Evolutionary conservation across 2,329 filamentous ascomycete genomes (phyloP).

Genomic region (Akanthomyces dipterigenus): DNA sequence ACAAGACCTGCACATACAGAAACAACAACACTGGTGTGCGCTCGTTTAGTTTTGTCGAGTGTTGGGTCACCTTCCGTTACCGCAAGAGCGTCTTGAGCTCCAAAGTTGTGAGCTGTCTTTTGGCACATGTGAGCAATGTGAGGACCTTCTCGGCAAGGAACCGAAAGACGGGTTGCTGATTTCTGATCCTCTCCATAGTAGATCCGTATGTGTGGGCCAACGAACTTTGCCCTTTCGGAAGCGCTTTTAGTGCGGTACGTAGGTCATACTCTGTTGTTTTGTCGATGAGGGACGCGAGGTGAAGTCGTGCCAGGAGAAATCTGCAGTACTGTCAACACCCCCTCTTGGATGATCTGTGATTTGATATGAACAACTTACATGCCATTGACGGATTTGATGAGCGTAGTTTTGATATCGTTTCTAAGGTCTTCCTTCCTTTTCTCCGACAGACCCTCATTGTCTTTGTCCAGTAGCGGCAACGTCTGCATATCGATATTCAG

Average conservation of each 20-base stretch:
- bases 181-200: constrained; percentile 32
- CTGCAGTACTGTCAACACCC: neutral
- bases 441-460: neutral
- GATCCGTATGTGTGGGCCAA: constrained; percentile 33
- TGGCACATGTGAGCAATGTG: constrained; percentile 31
- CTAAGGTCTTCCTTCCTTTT: neutral
- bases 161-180: constrained; percentile 23
- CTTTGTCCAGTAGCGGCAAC: neutral
- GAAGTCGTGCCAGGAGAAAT: constrained; percentile 10
- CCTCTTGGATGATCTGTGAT: neutral
- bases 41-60: constrained; percentile 25
- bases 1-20: constrained; percentile 34
- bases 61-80: constrained; percentile 19
- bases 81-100: constrained; percentile 36
- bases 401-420: neutral
- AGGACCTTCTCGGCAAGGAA: constrained; percentile 28
- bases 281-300: constrained; percentile 18
- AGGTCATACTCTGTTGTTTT: neutral
- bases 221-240: constrained; percentile 8
- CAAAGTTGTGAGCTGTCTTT: constrained; percentile 21
- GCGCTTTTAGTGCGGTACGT: constrained; percentile 19
- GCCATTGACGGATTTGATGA: neutral
- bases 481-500: neutral
- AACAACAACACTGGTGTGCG: constrained; percentile 16
- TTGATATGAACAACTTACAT: neutral